Base-by-base conservation (phyloP, 2,329 filamentous ascomycete genomes). In the Fusarium tuaranense region DNA sequence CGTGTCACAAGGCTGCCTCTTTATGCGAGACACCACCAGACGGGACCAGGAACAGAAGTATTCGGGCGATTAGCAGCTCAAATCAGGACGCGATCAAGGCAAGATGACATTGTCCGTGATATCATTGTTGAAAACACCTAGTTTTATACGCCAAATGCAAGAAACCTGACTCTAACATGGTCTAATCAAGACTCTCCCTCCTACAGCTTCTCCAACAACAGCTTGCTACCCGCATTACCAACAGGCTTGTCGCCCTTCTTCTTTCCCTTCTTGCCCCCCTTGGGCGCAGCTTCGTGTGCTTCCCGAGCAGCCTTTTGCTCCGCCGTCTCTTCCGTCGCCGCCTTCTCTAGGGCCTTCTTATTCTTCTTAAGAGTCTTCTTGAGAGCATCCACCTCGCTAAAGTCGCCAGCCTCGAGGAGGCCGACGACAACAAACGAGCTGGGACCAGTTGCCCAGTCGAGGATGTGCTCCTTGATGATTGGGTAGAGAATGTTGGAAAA, bases 381-480 rank as follows among this genome's bases (percentile, higher is more conserved):
- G 63, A 97, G 85, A 78, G 93, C 92, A 18, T 88, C 87, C 78
- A 88, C 91, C 77, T 91, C 87, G 30, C 86, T 87, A 78, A 97
- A 97, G 68, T 91, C 91, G 25, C 89, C 87, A 0, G 93, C 90
- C 84, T 98, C 96, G 7, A 95, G 83, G 75, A 98, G 85, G 18
- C 92, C 93, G 30, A 98, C 89, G 5, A 98, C 88, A 13, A 97
- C 94, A 78, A 98, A 98, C 2, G 94, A 94, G 76, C 95, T 95
- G 2, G 92, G 90, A 0, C 95, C 94, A 0, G 92, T 95, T 0
- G 96, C 95, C 97, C 97, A 99, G 22, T 91, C 86, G 68, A 97
- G 82, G 27, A 97, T 84, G 75, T 94, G 86, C 1, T 92, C 89
- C 81, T 93, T 90, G 82, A 98, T 95, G 71, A 93, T 86, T 7